Evolutionary conservation across 768 basidiomycete genomes (phyloP).

Genomic region (Phanerochaete carnosa): DNA sequence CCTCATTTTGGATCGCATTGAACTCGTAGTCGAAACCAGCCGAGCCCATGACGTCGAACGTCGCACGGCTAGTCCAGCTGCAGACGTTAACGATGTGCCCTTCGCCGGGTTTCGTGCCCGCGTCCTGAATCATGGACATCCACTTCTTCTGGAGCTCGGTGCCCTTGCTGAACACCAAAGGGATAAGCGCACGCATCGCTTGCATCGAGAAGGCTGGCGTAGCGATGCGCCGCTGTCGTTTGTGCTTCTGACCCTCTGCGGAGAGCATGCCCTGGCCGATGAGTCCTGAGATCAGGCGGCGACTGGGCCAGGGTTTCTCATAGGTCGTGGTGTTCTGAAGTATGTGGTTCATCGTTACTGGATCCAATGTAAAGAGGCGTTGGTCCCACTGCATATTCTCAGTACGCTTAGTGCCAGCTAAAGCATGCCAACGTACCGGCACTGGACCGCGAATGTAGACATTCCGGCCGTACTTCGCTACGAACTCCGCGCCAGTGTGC

Average conservation of each 20-base stretch:
- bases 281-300: constrained; percentile 67
- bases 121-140: constrained; percentile 40
- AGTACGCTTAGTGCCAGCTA: not conserved
- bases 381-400: constrained; percentile 60
- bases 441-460: constrained; percentile 66
- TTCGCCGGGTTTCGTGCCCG: constrained; percentile 5
- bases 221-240: constrained; percentile 73
- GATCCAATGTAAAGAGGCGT: constrained; percentile 80
- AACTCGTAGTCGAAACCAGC: constrained; percentile 89
- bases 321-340: constrained; percentile 69
- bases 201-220: constrained; percentile 81
- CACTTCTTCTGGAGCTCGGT: constrained; percentile 58
- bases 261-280: constrained; percentile 84
- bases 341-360: constrained; percentile 68
- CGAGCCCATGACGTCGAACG: constrained; percentile 90
- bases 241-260: constrained; percentile 75
- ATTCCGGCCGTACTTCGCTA: constrained; percentile 62
- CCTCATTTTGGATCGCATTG: constrained; percentile 75
- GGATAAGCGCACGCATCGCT: constrained; percentile 67
- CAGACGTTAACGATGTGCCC: constrained; percentile 63
- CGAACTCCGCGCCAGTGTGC: constrained; percentile 48
- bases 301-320: constrained; percentile 82
- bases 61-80: constrained; percentile 78
- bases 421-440: constrained; percentile 48
- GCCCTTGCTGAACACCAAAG: constrained; percentile 70